A percentile compares a stretch with the other conserved stretches of the same genome.
phyloP scores from a whole-genome alignment of 208 protist genomes.

The Crithidia expoeki region DNA sequence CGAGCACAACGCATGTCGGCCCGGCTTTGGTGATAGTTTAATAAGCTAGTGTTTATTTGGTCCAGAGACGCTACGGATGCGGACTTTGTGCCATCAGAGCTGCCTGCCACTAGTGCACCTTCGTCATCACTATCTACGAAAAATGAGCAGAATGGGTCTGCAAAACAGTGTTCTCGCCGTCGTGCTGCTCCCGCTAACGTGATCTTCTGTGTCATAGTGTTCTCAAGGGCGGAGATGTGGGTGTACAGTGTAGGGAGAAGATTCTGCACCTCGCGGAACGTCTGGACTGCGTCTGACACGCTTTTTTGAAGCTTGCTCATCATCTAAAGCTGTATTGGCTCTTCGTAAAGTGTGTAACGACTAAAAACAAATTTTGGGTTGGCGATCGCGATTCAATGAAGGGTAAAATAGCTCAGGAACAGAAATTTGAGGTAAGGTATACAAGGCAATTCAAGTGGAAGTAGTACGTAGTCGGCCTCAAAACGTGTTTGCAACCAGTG shows the following conservation, averaged over 20 bases:
- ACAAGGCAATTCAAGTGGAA: too few relatives aligned
- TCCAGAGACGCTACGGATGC: too few relatives aligned
- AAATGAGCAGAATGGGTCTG: background rate
- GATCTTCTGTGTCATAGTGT: conserved; percentile 52
- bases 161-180: conserved; percentile 36
- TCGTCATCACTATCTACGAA: conserved; percentile 11
- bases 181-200: conserved; percentile 50
- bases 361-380: too few relatives aligned
- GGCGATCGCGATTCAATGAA: too few relatives aligned
- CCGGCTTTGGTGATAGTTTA: too few relatives aligned
- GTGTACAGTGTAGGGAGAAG: conserved; percentile 44
- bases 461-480: too few relatives aligned
- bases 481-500: too few relatives aligned
- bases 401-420: too few relatives aligned
- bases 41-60: too few relatives aligned
- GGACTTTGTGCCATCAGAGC: too few relatives aligned
- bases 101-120: background rate
- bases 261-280: conserved; percentile 74
- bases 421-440: too few relatives aligned
- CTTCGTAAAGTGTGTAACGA: too few relatives aligned
- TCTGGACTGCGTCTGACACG: conserved; percentile 45
- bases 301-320: conserved; percentile 1
- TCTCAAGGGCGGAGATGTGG: conserved; percentile 57
- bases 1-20: conserved; percentile 9
- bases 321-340: conserved; percentile 5